Base-by-base conservation (phyloP, 192 early-diverging fungal genomes). In the Coemansia sp. region DNA sequence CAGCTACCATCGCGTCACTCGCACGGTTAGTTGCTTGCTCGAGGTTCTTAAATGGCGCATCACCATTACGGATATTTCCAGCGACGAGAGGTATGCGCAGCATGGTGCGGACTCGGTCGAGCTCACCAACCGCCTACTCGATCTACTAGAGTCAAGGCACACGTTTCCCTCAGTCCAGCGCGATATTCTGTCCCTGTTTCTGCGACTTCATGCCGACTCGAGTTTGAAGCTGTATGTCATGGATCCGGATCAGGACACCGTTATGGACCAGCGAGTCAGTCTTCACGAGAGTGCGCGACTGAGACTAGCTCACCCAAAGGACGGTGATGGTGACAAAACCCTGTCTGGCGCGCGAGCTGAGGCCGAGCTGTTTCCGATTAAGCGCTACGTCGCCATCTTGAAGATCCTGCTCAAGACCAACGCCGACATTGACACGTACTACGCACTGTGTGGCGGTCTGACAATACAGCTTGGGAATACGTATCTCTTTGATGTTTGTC, bases 381-480 rank as follows among this genome's bases (percentile, higher is more conserved):
- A 68, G 31, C 68, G 86, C 33, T 92, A 93, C 65, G 74, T 93
- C 39, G 85, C 65, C 6, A 72, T 85, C 6, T 66, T 95, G 58
- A 65, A 86, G 18, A 68, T 80, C 9, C 84, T 93, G 64, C 72
- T 97, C 11, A 81, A 86, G 31, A 84, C 89, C n/a, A 92, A 92
- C 44, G 75, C 79, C 13, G 81, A 90, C 38, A 91, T 91, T 82
- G 87, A 92, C 31, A 86, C 95, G 1, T 93, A 90, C 73, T 87
- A 80, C 11, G 85, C 88, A 33, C 87, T 94, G 2, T 79, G 96
- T 24, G 76, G 87, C 24, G 83, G 87, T 3, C 78, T 96, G 34
- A 77, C 87, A 22, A 61, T 71, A 6, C 95, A 97, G 78, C 78
- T 98, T 3, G 85, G 85, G 24, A 93, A 92, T 66, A 87, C 92